Conservation (phyloP, 352 stramenopile genomes). For the Globisporangium abappressorium region DNA sequence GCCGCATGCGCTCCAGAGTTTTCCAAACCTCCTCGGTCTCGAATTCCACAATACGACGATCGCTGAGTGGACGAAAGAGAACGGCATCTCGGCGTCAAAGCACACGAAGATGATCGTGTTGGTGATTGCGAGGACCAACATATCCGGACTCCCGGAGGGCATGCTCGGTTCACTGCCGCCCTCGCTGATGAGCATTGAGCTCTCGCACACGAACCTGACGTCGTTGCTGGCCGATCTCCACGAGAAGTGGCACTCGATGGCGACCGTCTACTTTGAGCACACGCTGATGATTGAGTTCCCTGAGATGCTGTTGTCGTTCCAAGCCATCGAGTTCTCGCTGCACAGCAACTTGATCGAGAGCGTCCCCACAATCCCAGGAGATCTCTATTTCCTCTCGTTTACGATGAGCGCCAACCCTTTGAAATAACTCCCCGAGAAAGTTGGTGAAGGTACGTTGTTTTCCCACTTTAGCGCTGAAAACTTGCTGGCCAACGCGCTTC, state of each 20-base stretch:
- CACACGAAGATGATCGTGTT: constrained; percentile 3
- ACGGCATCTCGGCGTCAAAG: neutral
- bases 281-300: constrained; percentile 13
- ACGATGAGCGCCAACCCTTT: constrained; percentile 4
- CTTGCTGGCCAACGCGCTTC: neutral
- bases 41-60: constrained; percentile 32
- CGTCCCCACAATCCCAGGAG: neutral
- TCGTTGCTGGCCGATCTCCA: constrained; percentile 15
- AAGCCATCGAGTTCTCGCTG: neutral
- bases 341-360: neutral
- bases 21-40: constrained; percentile 28
- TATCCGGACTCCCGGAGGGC: constrained; percentile 7
- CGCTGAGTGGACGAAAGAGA: constrained; percentile 11
- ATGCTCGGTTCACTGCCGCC: constrained; percentile 5
- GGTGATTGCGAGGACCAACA: constrained; percentile 1
- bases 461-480: neutral
- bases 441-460: neutral
- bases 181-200: constrained; percentile 23
- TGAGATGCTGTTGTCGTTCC: neutral
- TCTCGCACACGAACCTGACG: constrained; percentile 23
- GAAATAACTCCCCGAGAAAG: neutral
- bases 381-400: constrained; percentile 1
- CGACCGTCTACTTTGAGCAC: constrained; percentile 24
- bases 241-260: constrained; percentile 18
- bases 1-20: constrained; percentile 15